A percentile compares a stretch with the other conserved stretches of the same genome.
phyloP scores from a whole-genome alignment of 352 stramenopile species.

The Pythium monospermum region DNA sequence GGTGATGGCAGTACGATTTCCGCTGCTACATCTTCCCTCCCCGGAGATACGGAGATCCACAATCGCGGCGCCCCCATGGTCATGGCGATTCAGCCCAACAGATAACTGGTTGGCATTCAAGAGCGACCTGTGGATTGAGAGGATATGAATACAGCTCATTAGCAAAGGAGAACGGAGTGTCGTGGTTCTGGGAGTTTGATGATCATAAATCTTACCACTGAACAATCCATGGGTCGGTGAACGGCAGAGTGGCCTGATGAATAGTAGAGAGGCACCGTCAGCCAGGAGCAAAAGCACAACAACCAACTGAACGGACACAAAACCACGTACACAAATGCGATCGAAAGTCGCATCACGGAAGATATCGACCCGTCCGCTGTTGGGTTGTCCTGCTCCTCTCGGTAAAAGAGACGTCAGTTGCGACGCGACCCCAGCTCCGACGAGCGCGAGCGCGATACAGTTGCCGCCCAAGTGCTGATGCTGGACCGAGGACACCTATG shows the following conservation, averaged over 20 bases:
- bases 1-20: background rate
- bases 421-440: slow-evolving; percentile 1
- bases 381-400: background rate
- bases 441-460: background rate
- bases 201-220: slow-evolving; percentile 11
- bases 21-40: too few species aligned
- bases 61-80: slow-evolving; percentile 6
- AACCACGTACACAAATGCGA: background rate
- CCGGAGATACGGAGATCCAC: background rate
- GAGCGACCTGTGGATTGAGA: too few species aligned
- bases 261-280: background rate
- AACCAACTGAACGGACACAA: background rate
- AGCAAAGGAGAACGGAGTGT: background rate
- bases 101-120: background rate
- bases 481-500: slow-evolving; percentile 12
- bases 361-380: slow-evolving; percentile 1
- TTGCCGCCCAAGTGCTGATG: background rate
- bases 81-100: slow-evolving; percentile 7
- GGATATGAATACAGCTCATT: too few species aligned
- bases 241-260: slow-evolving; percentile 3
- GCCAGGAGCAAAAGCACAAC: background rate
- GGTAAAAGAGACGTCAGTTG: background rate
- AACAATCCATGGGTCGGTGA: slow-evolving; percentile 15
- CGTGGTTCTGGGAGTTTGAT: background rate
- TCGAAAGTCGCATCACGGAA: background rate